Evolutionary conservation across 2,329 filamentous ascomycete genomes (phyloP).

Genomic region (Fusarium chuoi): DNA sequence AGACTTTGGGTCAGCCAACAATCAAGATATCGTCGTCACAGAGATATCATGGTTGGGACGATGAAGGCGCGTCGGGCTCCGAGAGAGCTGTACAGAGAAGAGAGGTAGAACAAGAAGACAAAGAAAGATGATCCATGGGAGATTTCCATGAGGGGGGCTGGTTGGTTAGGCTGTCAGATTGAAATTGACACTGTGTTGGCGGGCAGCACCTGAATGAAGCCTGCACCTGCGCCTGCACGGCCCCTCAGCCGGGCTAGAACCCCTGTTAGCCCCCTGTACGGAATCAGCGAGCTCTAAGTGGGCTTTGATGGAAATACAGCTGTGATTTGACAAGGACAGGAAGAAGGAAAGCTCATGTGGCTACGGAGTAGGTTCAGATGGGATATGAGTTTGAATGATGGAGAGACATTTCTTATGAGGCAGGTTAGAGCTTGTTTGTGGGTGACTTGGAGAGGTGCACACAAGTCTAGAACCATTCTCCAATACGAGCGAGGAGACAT

Average conservation of each 20-base stretch:
- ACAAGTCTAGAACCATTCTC: not conserved
- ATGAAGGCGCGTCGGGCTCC: conserved; percentile 38
- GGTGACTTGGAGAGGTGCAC: not conserved
- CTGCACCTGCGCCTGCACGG: conserved; percentile 21
- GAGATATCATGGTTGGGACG: conserved; percentile 35
- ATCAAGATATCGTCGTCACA: conserved; percentile 30
- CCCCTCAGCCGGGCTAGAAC: conserved; percentile 13
- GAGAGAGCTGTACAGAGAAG: conserved; percentile 31
- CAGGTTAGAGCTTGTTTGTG: conserved; percentile 29
- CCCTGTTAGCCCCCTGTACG: conserved; percentile 26
- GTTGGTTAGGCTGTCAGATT: conserved; percentile 28
- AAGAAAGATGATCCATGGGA: conserved; percentile 21
- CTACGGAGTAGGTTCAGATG: conserved; percentile 6
- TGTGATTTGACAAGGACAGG: conserved; percentile 11
- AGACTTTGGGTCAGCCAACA: conserved; percentile 16
- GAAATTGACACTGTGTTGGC: conserved; percentile 39
- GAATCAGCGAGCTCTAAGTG: conserved; percentile 32
- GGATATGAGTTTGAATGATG: conserved; percentile 35
- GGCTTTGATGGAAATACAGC: conserved; percentile 30
- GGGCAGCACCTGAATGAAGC: conserved; percentile 26
- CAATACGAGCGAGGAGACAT: conserved; percentile 12
- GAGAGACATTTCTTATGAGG: conserved; percentile 36
- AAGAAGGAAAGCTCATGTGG: conserved; percentile 17
- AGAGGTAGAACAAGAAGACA: conserved; percentile 31
- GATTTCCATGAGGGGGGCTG: conserved; percentile 37